Base-by-base conservation (phyloP, 2,329 filamentous ascomycete genomes). In the Sclerotinia subarctica region DNA sequence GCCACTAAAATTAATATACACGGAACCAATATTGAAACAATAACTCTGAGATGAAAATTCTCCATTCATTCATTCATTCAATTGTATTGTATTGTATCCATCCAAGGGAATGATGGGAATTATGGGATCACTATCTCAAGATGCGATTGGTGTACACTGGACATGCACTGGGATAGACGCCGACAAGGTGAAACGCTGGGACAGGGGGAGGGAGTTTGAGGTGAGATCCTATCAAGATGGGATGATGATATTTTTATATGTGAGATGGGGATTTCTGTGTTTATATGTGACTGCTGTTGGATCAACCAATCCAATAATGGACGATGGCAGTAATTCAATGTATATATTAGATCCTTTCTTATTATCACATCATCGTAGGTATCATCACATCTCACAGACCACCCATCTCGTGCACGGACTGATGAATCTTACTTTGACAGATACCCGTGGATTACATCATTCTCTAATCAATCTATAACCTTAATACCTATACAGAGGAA, bases 101-200 rank as follows among this genome's bases (percentile, higher is more conserved):
- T n/a, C n/a, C n/a, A n/a, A n/a, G n/a, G n/a, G n/a, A n/a, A n/a
- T n/a, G n/a, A n/a, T n/a, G 5, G 19, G 42, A 60, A 60, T 60
- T 47, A 19, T 47, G 57, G 57, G 26, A 21, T 32, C 1, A 1
- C 13, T 29, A 29, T 29, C 29, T 29, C 5, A 29, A 29, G 29
- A 35, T 60, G 58, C 57, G 29, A 60, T 49, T 60, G 44, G 58
- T 35, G 35, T 29, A 35, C 13, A n/a, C n/a, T n/a, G n/a, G n/a
- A n/a, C n/a, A 7, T 13, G 8, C 21, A 24, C 44, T 38, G 15
- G 59, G 59, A 51, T 62, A 60, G 58, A 49, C 57, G 58, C 44
- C 46, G 46, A 62, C 38, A 29, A 29, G 58, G 49, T 62, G 46
- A 62, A 62, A 62, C 58, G 29, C 29, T 29, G n/a, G 24, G 58